A percentile compares a stretch with the other conserved stretches of the same genome.
Evolutionary conservation across 2,329 filamentous ascomycete species (phyloP).

Genomic region (Microsporum ferrugineum): DNA sequence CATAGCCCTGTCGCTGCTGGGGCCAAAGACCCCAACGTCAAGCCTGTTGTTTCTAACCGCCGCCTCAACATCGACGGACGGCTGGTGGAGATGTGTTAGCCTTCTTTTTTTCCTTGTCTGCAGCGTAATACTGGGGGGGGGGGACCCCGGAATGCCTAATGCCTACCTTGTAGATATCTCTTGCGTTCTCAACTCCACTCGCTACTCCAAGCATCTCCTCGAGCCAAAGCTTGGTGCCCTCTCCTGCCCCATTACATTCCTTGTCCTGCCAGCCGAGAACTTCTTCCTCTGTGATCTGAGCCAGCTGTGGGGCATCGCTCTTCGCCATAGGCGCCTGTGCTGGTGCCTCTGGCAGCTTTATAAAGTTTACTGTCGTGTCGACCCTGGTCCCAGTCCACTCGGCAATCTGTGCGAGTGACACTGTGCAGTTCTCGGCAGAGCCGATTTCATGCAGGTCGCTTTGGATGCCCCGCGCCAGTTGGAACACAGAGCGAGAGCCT

Average conservation of each 20-base stretch:
- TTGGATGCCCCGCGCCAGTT: constrained; percentile 53
- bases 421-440: constrained; percentile 43
- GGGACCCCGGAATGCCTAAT: constrained; percentile 2
- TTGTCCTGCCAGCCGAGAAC: constrained; percentile 2
- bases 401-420: constrained; percentile 58
- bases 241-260: background rate
- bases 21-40: constrained; percentile 43
- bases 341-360: constrained; percentile 43
- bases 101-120: background rate
- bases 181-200: background rate
- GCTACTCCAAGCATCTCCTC: background rate
- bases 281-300: constrained; percentile 3
- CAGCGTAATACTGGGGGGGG: background rate
- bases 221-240: background rate
- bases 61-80: constrained; percentile 46
- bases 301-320: constrained; percentile 5
- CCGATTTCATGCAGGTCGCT: constrained; percentile 54
- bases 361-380: constrained; percentile 70
- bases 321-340: background rate
- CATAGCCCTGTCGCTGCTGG: constrained; percentile 22
- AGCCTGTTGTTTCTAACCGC: constrained; percentile 39
- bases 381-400: constrained; percentile 63
- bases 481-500: constrained; percentile 29
- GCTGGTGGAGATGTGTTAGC: constrained; percentile 26
- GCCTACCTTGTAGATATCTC: constrained; percentile 16